A percentile compares a stretch with the other conserved stretches of the same genome.
These are phyloP conservation scores for Populus tremula DNA, from an alignment of 345 rosid species.

Conservation along the genomic window DNA sequence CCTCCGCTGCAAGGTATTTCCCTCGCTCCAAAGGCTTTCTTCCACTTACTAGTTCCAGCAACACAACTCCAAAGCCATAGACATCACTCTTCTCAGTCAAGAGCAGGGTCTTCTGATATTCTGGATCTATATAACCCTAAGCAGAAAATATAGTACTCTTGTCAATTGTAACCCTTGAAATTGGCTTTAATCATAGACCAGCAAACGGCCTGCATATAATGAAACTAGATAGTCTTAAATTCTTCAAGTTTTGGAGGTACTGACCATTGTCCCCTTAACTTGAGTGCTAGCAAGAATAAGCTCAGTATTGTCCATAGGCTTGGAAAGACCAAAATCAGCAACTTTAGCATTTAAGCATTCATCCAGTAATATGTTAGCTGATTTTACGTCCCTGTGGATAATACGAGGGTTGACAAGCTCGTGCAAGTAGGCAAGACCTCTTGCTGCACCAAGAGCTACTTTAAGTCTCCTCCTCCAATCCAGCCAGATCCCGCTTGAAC, in stretches of 20 bases:
- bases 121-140: constrained; percentile 90
- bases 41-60: constrained; percentile 70
- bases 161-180: no score
- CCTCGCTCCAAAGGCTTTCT: constrained; percentile 77
- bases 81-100: constrained; percentile 94
- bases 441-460: constrained; percentile 74
- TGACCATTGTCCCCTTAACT: constrained; percentile 91
- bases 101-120: constrained; percentile 84
- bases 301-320: constrained; percentile 52
- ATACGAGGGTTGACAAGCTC: constrained; percentile 94
- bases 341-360: constrained; percentile 78
- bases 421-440: constrained; percentile 51
- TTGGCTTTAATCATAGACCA: no score
- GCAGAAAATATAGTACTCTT: not conserved
- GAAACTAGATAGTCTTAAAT: no score
- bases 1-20: constrained; percentile 74
- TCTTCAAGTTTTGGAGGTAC: constrained; percentile 22
- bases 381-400: constrained; percentile 86
- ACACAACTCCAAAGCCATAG: constrained; percentile 80
- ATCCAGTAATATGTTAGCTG: constrained; percentile 74
- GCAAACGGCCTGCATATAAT: no score
- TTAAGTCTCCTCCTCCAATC: constrained; percentile 48
- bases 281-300: constrained; percentile 76
- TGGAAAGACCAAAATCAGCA: constrained; percentile 90
- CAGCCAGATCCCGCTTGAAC: no score